Conservation (phyloP, 139 green algal species). For the Volvox reticuliferus region DNA sequence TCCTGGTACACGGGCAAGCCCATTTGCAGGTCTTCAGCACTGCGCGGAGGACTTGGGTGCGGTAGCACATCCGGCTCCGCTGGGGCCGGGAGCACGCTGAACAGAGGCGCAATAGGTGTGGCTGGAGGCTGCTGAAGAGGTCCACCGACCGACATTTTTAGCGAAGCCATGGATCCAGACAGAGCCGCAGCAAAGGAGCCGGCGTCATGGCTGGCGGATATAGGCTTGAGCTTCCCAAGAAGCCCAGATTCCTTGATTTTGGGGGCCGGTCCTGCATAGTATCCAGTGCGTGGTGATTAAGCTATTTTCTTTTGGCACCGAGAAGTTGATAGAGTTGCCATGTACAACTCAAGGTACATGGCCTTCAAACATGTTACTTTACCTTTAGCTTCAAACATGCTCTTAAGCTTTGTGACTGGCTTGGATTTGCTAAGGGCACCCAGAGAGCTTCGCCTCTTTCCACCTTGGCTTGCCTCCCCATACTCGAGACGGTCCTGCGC, state of each 20-base stretch:
- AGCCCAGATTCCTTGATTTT: slow-evolving; percentile 28
- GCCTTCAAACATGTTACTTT: not conserved
- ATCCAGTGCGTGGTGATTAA: not conserved
- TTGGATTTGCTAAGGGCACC: slow-evolving; percentile 25
- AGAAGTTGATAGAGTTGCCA: no score
- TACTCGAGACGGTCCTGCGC: slow-evolving; percentile 3
- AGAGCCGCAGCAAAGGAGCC: slow-evolving; percentile 1
- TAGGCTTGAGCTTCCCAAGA: slow-evolving; percentile 22
- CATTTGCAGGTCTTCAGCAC: not conserved
- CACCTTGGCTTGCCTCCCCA: slow-evolving; percentile 8
- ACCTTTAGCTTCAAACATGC: slow-evolving; percentile 46
- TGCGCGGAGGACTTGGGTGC: not conserved
- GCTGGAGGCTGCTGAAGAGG: not conserved
- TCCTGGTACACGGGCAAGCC: not conserved
- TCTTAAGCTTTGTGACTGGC: slow-evolving; percentile 34
- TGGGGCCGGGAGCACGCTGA: not conserved
- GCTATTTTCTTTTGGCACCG: no score
- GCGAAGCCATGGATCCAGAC: not conserved
- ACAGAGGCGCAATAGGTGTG: slow-evolving; percentile 9
- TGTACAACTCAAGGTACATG: no score
- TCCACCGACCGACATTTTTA: slow-evolving; percentile 4
- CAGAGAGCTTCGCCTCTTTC: slow-evolving; percentile 27
- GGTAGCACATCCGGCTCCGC: not conserved
- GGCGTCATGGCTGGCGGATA: slow-evolving; percentile 35
- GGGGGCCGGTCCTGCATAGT: not conserved